Percentiles rank a stretch among this genome's conserved stretches.
Conservation (phyloP, 2,329 filamentous ascomycete genomes). For the Kalaharituber pfeilii region DNA sequence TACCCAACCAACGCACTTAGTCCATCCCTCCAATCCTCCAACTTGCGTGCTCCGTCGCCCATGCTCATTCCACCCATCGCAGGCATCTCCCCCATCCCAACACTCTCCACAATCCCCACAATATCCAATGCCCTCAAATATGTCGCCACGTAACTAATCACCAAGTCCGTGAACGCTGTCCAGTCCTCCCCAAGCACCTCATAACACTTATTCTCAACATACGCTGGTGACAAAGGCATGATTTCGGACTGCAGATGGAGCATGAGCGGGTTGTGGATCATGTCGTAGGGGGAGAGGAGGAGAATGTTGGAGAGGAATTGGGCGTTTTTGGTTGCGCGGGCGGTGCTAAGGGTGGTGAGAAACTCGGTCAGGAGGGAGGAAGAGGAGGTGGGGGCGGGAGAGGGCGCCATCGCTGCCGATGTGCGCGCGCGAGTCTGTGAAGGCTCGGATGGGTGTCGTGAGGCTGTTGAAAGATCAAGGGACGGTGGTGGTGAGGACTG, state of each 20-base stretch:
- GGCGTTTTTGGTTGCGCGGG: conserved; percentile 6
- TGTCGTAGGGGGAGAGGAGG: conserved; percentile 7
- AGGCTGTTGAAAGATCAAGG: too few relatives aligned
- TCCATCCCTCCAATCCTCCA: conserved; percentile 5
- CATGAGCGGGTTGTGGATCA: conserved; percentile 11
- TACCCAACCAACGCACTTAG: conserved; percentile 14
- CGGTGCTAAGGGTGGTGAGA: conserved; percentile 8
- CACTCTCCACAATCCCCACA: conserved; percentile 7
- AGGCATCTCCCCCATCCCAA: background rate
- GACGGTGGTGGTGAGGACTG: too few relatives aligned
- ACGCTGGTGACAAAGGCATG: background rate
- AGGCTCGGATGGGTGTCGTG: too few relatives aligned
- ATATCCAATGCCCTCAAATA: conserved; percentile 6
- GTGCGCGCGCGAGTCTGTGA: too few relatives aligned
- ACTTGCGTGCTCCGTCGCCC: too few relatives aligned
- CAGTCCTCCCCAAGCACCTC: conserved; percentile 14
- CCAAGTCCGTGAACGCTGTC: conserved; percentile 13
- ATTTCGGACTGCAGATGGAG: conserved; percentile 8
- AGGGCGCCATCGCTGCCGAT: too few relatives aligned
- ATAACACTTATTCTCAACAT: conserved; percentile 7
- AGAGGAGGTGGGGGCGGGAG: conserved; percentile 1
- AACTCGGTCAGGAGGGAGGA: conserved; percentile 8
- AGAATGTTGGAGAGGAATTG: conserved; percentile 9
- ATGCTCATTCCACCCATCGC: too few relatives aligned
- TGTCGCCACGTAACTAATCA: conserved; percentile 10